Evolutionary conservation across 2,329 filamentous ascomycete species (phyloP).

Genomic region (Apiospora kogelbergensis): DNA sequence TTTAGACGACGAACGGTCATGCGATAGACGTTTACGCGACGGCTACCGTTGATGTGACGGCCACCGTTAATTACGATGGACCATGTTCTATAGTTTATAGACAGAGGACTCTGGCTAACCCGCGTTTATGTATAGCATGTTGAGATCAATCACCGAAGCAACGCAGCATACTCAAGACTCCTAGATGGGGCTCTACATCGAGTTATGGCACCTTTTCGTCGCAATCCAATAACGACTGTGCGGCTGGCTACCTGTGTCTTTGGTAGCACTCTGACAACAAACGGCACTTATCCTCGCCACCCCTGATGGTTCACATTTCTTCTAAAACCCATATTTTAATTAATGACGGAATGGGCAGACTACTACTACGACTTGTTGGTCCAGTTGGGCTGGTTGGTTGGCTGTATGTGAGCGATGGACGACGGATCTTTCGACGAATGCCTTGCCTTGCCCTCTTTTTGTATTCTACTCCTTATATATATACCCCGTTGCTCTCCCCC

Average conservation of each 20-base stretch:
- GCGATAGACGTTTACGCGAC: too few relatives aligned
- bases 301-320: neutral
- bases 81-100: too few relatives aligned
- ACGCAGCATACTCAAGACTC: slow-evolving; percentile 17
- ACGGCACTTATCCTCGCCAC: neutral
- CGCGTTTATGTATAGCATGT: slow-evolving; percentile 26
- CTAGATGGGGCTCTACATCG: slow-evolving; percentile 10
- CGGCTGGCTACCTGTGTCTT: neutral
- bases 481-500: neutral
- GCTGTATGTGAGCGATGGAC: neutral
- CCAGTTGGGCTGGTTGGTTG: neutral
- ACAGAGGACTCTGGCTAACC: neutral
- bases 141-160: slow-evolving; percentile 34
- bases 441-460: neutral
- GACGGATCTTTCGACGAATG: neutral
- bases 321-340: neutral
- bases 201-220: neutral
- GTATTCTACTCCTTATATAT: slow-evolving; percentile 4
- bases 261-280: neutral
- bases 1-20: too few relatives aligned
- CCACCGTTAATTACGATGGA: neutral
- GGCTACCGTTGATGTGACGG: too few relatives aligned
- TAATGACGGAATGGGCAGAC: neutral
- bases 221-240: neutral
- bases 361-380: neutral